A percentile compares a stretch with the other conserved stretches of the same genome.
Conservation (phyloP, 805 yeast genomes). For the Yamadazyma sp. region DNA sequence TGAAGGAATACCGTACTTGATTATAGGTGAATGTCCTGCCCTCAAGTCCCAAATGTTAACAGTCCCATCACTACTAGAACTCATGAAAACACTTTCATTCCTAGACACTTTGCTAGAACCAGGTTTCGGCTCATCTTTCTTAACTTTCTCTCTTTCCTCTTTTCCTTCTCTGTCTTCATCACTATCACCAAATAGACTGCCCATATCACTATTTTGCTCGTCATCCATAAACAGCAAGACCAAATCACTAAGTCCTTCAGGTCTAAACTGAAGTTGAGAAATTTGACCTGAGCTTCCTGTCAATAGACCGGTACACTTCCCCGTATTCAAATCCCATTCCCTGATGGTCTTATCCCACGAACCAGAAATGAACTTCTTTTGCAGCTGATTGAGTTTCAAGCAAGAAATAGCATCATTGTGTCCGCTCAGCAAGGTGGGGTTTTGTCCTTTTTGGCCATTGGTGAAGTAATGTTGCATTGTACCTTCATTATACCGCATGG, state of each 20-base stretch:
- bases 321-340: conserved; percentile 85
- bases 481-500: conserved; percentile 83
- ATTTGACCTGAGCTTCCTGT: conserved; percentile 72
- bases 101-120: conserved; percentile 25
- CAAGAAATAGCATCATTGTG: conserved; percentile 79
- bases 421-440: conserved; percentile 22
- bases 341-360: conserved; percentile 84
- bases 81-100: conserved; percentile 58
- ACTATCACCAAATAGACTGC: conserved; percentile 48
- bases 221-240: conserved; percentile 27
- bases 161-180: conserved; percentile 24
- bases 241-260: conserved; percentile 50
- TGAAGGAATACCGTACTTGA: conserved; percentile 54
- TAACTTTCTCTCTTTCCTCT: conserved; percentile 17
- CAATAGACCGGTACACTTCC: conserved; percentile 50
- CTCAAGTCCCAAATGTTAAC: conserved; percentile 83
- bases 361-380: conserved; percentile 71
- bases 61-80: conserved; percentile 82
- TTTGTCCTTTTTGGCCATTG: conserved; percentile 33
- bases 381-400: conserved; percentile 58
- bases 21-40: conserved; percentile 32
- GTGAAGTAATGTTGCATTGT: conserved; percentile 69
- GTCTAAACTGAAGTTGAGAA: conserved; percentile 71
- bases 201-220: conserved; percentile 36
- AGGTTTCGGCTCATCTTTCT: conserved; percentile 12